These are phyloP conservation scores for Coemansia sp. DNA, from an alignment of 192 early-diverging fungal species.

Conservation along the genomic window DNA sequence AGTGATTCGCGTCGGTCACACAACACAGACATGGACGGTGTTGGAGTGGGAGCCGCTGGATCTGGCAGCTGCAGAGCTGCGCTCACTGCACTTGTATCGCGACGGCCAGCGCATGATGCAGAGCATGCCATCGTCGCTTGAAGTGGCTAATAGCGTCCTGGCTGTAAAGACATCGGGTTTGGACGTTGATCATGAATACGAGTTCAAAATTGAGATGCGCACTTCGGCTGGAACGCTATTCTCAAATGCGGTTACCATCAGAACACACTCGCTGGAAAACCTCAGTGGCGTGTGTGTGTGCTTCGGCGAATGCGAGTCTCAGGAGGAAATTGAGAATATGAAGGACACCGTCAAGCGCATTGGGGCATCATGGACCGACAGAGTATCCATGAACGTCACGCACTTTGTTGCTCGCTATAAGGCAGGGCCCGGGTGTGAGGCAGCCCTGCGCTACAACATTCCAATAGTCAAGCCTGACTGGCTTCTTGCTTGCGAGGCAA, in stretches of 20 bases:
- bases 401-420: slow-evolving; percentile 86
- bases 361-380: slow-evolving; percentile 84
- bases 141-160: slow-evolving; percentile 19
- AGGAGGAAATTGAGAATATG: slow-evolving; percentile 70
- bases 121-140: slow-evolving; percentile 42
- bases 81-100: slow-evolving; percentile 87
- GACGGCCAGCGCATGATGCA: slow-evolving; percentile 80
- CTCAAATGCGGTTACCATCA: slow-evolving; percentile 72
- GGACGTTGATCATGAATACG: slow-evolving; percentile 87
- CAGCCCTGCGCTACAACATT: slow-evolving; percentile 85
- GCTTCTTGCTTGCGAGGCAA: slow-evolving; percentile 85
- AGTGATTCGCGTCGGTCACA: slow-evolving; percentile 69
- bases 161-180: slow-evolving; percentile 82
- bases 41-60: slow-evolving; percentile 91
- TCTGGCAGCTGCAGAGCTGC: slow-evolving; percentile 77
- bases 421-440: slow-evolving; percentile 83
- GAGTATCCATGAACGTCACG: slow-evolving; percentile 83
- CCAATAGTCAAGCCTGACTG: slow-evolving; percentile 96
- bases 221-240: slow-evolving; percentile 86
- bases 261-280: slow-evolving; percentile 94
- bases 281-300: slow-evolving; percentile 94
- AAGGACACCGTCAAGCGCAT: slow-evolving; percentile 76
- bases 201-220: slow-evolving; percentile 83
- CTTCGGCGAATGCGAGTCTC: slow-evolving; percentile 87
- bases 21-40: slow-evolving; percentile 83